Base-by-base conservation (phyloP, 306 rosid species). In the Trifolium pratense region DNA sequence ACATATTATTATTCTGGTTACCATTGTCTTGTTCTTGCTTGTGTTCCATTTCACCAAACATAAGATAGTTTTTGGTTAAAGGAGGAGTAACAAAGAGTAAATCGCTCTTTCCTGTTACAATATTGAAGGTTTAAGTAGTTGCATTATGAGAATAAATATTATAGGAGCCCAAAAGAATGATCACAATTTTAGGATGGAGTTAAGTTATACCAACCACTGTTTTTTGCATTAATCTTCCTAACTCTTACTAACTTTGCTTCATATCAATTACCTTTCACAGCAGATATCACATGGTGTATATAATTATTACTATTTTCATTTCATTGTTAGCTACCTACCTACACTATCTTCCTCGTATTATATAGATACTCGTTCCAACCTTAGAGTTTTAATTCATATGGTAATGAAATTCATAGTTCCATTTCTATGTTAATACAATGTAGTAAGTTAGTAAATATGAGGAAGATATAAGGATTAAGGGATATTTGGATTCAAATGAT, bases 261-360 rank as follows among this genome's bases (percentile, higher is more conserved):
- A 87, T 85, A 88, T 82, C 79, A 85, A 85, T 86, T 79, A 85
- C 79, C 92, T 85, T 88, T 81, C 61, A 82, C 67, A 85, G 84
- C 87, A 75, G 80, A 73, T 66, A 75, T 60, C 74, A 49, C 73
- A 75, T 78, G 42, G 34, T 64, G 65, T 73, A 76, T 32, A 43
- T 78, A 39, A 83, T 77, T 82, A 59, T 55, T 70, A 58, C 72
- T 66, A 45, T 64, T 64, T 65, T 6, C 53, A 37, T 82, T 43
- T 11, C 68, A 80, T 45, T 73, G 21, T 5, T 79, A 70, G 52
- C 75, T n/a, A 53, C 21, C 37, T 66, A 80, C 81, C 84, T 70
- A 75, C 80, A 43, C 40, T 57, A 51, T 63, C 74, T 72, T 62
- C 13, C 16, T 14, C 17, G 17, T 40, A 61, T 71, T 71, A 43